Conservation (phyloP, 2,329 filamentous ascomycete genomes). For the Blastomyces silverae region DNA sequence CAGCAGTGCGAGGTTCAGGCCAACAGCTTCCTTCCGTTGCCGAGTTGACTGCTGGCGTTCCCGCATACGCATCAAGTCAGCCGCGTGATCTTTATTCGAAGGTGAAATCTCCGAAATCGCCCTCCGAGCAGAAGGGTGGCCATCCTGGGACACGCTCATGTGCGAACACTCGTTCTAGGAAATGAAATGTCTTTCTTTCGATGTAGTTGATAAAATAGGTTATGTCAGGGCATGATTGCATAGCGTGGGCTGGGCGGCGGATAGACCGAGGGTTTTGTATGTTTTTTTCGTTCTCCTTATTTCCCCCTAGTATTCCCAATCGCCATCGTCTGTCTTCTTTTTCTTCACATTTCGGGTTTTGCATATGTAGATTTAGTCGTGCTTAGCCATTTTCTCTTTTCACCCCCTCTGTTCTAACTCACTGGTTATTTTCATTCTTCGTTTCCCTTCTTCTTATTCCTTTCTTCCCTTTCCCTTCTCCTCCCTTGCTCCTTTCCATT, state of each 20-base stretch:
- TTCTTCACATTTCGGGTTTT: constrained; percentile 28
- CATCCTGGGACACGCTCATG: constrained; percentile 30
- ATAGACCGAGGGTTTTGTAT: constrained; percentile 15
- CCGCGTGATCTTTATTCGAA: constrained; percentile 32
- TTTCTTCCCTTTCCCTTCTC: constrained; percentile 18
- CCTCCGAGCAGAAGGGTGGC: constrained; percentile 28
- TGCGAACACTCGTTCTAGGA: constrained; percentile 30
- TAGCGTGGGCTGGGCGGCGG: constrained; percentile 35
- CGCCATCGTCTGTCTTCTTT: background rate
- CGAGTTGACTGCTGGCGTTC: constrained; percentile 43
- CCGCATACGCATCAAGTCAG: constrained; percentile 39
- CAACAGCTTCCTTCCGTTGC: constrained; percentile 41
- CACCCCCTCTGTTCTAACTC: background rate
- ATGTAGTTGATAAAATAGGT: background rate
- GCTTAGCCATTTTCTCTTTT: constrained; percentile 18
- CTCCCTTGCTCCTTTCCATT: background rate
- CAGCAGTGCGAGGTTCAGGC: constrained; percentile 30
- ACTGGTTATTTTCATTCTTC: constrained; percentile 14
- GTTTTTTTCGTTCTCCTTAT: constrained; percentile 23
- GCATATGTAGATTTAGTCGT: constrained; percentile 13
- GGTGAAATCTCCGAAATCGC: constrained; percentile 21
- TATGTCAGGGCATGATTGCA: constrained; percentile 28
- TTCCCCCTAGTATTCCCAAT: background rate
- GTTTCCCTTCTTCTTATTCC: background rate
- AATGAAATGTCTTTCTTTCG: constrained; percentile 19